Percentiles rank a stretch among this genome's conserved stretches.
These are phyloP conservation scores for Sorghum bicolor DNA, from an alignment of 176 grass and related monocot species.

Conservation along the genomic window DNA sequence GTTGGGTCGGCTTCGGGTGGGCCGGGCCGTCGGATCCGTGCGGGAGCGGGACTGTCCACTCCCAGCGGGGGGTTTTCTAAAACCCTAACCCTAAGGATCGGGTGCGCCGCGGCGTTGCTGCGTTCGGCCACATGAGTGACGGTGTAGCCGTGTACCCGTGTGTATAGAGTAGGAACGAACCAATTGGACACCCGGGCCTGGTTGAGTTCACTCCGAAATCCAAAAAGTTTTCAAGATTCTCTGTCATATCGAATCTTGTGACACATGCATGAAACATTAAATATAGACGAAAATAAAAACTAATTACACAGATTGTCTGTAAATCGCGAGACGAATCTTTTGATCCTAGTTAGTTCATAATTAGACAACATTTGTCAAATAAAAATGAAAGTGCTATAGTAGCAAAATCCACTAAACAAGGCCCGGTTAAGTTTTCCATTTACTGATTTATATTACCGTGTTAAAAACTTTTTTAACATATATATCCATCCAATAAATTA, in stretches of 20 bases:
- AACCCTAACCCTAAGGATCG: slow-evolving; percentile 59
- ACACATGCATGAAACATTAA: too few species aligned
- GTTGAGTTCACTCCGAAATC: too few species aligned
- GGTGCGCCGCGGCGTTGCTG: neutral
- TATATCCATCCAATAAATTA: too few species aligned
- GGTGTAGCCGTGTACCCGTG: neutral
- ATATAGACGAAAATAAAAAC: too few species aligned
- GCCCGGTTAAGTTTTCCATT: neutral
- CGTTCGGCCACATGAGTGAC: neutral
- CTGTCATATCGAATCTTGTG: too few species aligned
- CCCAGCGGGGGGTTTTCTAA: slow-evolving; percentile 19
- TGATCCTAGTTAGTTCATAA: too few species aligned
- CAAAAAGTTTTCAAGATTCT: too few species aligned
- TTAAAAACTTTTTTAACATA: neutral
- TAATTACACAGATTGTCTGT: too few species aligned
- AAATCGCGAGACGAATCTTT: too few species aligned
- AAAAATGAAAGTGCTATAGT: too few species aligned
- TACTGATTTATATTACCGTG: neutral
- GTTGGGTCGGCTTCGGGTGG: neutral
- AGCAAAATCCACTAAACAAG: too few species aligned
- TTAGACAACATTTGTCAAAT: too few species aligned
- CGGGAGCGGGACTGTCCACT: slow-evolving; percentile 2
- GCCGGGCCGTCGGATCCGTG: slow-evolving; percentile 34
- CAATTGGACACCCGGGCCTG: neutral
- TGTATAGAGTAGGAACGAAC: neutral